Percentiles rank a stretch among this genome's conserved stretches.
Evolutionary conservation across 192 early-diverging fungal genomes (phyloP).

Genomic region (Linnemannia schmuckeri): DNA sequence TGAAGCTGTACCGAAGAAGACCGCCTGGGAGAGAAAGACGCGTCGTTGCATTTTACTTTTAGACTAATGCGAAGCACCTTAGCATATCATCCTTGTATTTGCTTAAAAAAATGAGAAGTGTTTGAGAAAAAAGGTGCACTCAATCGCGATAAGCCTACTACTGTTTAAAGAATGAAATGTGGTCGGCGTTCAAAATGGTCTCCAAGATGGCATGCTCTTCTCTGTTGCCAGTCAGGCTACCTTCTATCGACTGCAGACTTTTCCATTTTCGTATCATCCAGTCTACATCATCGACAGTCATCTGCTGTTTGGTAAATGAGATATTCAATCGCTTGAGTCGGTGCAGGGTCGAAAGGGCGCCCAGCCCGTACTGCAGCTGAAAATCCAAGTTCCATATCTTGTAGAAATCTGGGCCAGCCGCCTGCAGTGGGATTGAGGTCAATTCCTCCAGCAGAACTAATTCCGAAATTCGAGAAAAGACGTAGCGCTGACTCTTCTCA

Average conservation of each 20-base stretch:
- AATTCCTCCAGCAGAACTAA: conserved; percentile 11
- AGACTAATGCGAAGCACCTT: too few relatives aligned
- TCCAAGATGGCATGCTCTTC: background rate
- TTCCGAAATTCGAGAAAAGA: conserved; percentile 16
- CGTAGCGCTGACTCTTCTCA: conserved; percentile 4
- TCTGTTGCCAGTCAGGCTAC: background rate
- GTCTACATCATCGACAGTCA: background rate
- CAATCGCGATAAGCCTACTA: background rate
- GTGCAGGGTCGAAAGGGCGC: background rate
- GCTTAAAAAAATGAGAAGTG: too few relatives aligned
- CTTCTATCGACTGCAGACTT: conserved; percentile 7
- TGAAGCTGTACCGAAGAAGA: too few relatives aligned
- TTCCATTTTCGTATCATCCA: conserved; percentile 11
- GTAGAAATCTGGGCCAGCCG: conserved; percentile 9
- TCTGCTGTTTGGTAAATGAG: conserved; percentile 12
- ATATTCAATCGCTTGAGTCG: conserved; percentile 4
- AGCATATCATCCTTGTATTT: too few relatives aligned
- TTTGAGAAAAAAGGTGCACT: background rate
- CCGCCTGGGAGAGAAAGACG: too few relatives aligned
- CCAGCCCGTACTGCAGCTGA: background rate
- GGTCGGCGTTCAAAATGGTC: background rate
- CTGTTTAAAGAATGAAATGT: conserved; percentile 6
- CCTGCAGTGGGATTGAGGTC: conserved; percentile 15
- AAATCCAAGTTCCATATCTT: conserved; percentile 13
- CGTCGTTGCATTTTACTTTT: too few relatives aligned